Evolutionary conservation across 164 flowering plant species (phyloP).

Genomic region (Paratinospora sagittata): DNA sequence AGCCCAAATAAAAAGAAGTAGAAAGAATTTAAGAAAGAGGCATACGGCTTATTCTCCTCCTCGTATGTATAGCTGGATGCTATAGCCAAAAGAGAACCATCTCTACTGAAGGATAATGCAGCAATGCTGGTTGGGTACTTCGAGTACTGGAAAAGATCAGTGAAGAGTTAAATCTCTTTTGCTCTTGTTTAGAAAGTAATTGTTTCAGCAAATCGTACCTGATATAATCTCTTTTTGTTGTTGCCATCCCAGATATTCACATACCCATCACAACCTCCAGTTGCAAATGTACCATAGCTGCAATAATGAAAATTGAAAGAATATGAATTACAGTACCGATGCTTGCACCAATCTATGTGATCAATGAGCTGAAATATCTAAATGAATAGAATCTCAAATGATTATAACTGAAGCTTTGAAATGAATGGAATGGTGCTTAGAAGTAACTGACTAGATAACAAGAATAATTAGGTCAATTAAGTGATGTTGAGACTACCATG

Average conservation of each 20-base stretch:
- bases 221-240: conserved; percentile 91
- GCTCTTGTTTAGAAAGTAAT: background rate
- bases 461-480: too few relatives aligned
- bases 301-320: conserved; percentile 11
- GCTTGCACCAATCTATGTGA: too few relatives aligned
- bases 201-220: conserved; percentile 40
- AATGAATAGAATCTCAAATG: too few relatives aligned
- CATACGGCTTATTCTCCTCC: conserved; percentile 87
- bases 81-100: conserved; percentile 80
- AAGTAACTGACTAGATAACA: too few relatives aligned
- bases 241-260: conserved; percentile 96
- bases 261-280: conserved; percentile 96
- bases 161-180: background rate
- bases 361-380: too few relatives aligned
- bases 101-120: conserved; percentile 88
- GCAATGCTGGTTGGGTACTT: conserved; percentile 85
- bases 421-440: too few relatives aligned
- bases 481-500: too few relatives aligned
- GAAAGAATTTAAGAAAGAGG: too few relatives aligned
- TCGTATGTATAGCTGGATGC: conserved; percentile 93
- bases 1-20: conserved; percentile 35
- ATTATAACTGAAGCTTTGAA: too few relatives aligned
- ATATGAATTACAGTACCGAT: background rate
- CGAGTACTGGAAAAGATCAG: conserved; percentile 42
- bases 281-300: conserved; percentile 91